These are phyloP conservation scores for Dryadomyces sulphureus DNA, from an alignment of 2,329 filamentous ascomycete species.

Conservation along the genomic window DNA sequence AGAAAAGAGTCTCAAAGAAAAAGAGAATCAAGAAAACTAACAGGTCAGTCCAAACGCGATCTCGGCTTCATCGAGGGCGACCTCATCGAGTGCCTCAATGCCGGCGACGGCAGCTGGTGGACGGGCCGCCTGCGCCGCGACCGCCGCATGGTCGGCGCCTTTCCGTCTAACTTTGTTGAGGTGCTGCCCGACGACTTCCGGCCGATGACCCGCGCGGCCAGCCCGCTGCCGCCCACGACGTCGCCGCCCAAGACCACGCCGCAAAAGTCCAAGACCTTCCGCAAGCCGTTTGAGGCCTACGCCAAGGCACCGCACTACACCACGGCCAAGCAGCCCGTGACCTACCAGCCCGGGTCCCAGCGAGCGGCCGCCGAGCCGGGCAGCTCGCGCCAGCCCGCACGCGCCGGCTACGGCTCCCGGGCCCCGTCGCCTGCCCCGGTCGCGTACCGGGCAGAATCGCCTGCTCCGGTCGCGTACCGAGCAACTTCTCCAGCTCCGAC, in stretches of 20 bases:
- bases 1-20: no score
- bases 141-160: slow-evolving; percentile 77
- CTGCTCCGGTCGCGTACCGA: neutral
- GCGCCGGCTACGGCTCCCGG: slow-evolving; percentile 14
- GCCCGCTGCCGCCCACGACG: slow-evolving; percentile 42
- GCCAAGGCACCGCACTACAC: slow-evolving; percentile 52
- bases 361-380: slow-evolving; percentile 21
- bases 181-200: slow-evolving; percentile 75
- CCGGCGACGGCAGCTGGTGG: slow-evolving; percentile 97
- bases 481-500: neutral
- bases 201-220: slow-evolving; percentile 50
- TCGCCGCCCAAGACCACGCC: slow-evolving; percentile 38
- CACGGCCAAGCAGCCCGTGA: slow-evolving; percentile 44
- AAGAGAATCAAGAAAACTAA: neutral
- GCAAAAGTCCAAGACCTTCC: slow-evolving; percentile 47
- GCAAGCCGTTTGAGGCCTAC: slow-evolving; percentile 54
- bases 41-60: slow-evolving; percentile 69
- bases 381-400: slow-evolving; percentile 11
- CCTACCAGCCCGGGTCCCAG: slow-evolving; percentile 31
- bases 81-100: slow-evolving; percentile 94
- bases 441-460: neutral
- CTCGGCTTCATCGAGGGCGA: slow-evolving; percentile 96
- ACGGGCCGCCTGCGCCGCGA: slow-evolving; percentile 84
- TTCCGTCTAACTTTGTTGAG: slow-evolving; percentile 95
- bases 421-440: slow-evolving; percentile 13